Evolutionary conservation across 345 rosid species (phyloP).

Genomic region (Jatropha curcas): DNA sequence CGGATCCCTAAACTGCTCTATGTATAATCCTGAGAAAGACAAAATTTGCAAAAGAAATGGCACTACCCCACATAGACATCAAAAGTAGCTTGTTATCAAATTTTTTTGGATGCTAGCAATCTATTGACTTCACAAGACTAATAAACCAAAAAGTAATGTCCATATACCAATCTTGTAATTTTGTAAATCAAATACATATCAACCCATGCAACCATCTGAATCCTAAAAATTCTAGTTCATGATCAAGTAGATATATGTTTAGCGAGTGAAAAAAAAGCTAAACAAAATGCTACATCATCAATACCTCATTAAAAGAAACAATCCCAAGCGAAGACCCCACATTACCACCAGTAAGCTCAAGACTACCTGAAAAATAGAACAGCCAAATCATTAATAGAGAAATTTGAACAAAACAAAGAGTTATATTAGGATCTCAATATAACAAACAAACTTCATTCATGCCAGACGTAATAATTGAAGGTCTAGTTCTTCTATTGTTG

Average conservation of each 20-base stretch:
- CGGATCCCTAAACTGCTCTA: not conserved
- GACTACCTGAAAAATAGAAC: slow-evolving; percentile 53
- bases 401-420: not conserved
- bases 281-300: slow-evolving; percentile 1
- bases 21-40: not conserved
- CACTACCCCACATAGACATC: not conserved
- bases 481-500: not conserved
- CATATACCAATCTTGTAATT: not conserved
- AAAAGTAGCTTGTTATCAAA: not conserved
- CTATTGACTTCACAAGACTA: not conserved
- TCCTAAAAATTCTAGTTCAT: not conserved
- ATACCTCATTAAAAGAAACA: slow-evolving; percentile 82
- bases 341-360: slow-evolving; percentile 62
- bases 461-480: not conserved
- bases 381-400: slow-evolving; percentile 8
- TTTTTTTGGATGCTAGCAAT: not conserved
- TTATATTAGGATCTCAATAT: not conserved
- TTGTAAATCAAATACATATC: not conserved
- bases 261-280: not conserved
- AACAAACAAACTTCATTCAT: not conserved
- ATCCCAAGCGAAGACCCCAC: slow-evolving; percentile 88
- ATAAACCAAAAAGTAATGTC: not conserved
- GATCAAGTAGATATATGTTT: not conserved
- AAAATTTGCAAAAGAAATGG: not conserved
- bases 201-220: not conserved